Evolutionary conservation across 2,329 filamentous ascomycete species (phyloP), one percentile per base, ranked within the genome.

Genomic region (Epichloe festucae): DNA sequence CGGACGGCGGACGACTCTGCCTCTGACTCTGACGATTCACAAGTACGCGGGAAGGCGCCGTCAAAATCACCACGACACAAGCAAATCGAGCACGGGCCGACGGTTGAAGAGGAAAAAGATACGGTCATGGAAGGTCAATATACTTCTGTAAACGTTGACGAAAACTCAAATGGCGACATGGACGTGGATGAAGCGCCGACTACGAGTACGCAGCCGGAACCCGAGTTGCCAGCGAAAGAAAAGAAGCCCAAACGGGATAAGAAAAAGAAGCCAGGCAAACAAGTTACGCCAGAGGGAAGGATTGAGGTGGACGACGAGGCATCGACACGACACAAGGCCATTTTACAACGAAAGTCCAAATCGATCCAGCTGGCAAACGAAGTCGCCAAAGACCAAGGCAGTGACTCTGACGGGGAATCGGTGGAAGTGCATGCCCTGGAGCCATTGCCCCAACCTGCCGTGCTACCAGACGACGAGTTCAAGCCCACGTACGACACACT

Each of bases 371-470:
- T 73, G 53, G 68, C 73, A 3, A 66, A 73, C 43, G 70, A 72
- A 52, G 58, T 69, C 11, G 65, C 68, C 3, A 61, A 66, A 2
- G 59, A 64, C 1, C 58, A 61, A 34, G 60, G 62, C 36, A 59
- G 63, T n/a, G 57, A 48, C 7, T 49, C 62, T 0, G 65, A 68
- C 4, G 59, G 61, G 15, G 66, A 70, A 41, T 56, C 63, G 21
- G 58, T 59, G 12, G 75, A 79, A 59, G 64, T 82, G 3, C 82
- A 89, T 63, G 88, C 87, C 21, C 73, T 97, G 1, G 81, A 85
- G 52, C 89, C 89, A 6, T 73, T 95, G 19, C 89, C 89, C 7
- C 89, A 95, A 58, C 89, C 87, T 12, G 77, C 78, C 35, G 79
- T 78, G 0, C 73, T 80, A 1, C 70, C 75, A 1, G 76, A 82